Evolutionary conservation across 2,329 filamentous ascomycete species (phyloP).

Genomic region (Calonectria pseudoreteaudii): DNA sequence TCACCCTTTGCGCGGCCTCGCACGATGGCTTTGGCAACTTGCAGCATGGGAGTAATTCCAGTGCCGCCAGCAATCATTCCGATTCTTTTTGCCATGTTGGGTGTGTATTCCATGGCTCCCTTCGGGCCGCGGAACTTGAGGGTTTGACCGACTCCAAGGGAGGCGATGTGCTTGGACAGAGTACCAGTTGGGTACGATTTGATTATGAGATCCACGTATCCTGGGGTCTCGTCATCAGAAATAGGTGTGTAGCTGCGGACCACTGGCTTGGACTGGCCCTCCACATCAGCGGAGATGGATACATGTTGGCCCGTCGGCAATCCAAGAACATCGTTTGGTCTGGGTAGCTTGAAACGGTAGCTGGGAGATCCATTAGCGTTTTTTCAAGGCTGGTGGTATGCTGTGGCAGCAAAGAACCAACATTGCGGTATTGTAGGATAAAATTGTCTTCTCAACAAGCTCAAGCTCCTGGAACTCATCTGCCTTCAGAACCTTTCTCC

Average conservation of each 20-base stretch:
- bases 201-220: constrained; percentile 94
- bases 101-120: constrained; percentile 94
- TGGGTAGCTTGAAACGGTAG: constrained; percentile 90
- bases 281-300: constrained; percentile 84
- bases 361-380: constrained; percentile 52
- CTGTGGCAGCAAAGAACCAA: constrained; percentile 40
- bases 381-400: background rate
- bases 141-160: constrained; percentile 81
- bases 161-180: constrained; percentile 91
- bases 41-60: constrained; percentile 97
- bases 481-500: constrained; percentile 65
- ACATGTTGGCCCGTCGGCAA: constrained; percentile 98
- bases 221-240: constrained; percentile 85
- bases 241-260: constrained; percentile 92
- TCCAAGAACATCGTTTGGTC: constrained; percentile 82
- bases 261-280: constrained; percentile 82
- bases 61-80: constrained; percentile 98
- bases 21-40: constrained; percentile 90
- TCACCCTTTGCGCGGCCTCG: constrained; percentile 82
- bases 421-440: constrained; percentile 97
- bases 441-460: constrained; percentile 90
- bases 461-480: constrained; percentile 89
- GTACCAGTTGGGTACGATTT: constrained; percentile 97
- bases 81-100: constrained; percentile 94
- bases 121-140: constrained; percentile 94